Percentiles rank a stretch among this genome's conserved stretches.
These are phyloP conservation scores for Clarkia xantiana DNA, from an alignment of 345 rosid species.

Conservation along the genomic window DNA sequence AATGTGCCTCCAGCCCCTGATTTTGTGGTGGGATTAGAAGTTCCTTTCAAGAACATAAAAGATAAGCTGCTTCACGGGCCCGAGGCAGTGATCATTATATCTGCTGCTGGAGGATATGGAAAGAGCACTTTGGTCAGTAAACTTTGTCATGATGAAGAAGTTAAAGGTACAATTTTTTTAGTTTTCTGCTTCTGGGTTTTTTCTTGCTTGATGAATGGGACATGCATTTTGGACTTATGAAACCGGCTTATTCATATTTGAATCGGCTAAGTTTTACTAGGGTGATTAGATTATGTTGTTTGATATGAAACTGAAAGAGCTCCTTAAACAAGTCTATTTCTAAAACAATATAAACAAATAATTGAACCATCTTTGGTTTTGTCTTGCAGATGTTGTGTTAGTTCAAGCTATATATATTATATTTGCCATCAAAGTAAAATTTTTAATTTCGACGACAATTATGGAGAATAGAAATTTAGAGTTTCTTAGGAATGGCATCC, in stretches of 20 bases:
- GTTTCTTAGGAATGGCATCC: not conserved
- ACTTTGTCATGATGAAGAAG: conserved; percentile 8
- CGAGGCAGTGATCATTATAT: not conserved
- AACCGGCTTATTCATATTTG: not conserved
- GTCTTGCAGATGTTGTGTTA: no score
- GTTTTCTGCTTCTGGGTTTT: not conserved
- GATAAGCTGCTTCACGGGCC: not conserved
- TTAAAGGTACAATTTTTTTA: conserved; percentile 2
- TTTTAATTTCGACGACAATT: not conserved
- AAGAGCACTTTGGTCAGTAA: conserved; percentile 9
- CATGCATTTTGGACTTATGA: not conserved
- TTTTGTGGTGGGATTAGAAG: conserved; percentile 6
- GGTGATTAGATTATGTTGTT: no score
- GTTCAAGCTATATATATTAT: not conserved
- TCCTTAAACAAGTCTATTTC: no score
- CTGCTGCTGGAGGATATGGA: conserved; percentile 8
- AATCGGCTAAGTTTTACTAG: no score
- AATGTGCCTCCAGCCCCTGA: conserved; percentile 5
- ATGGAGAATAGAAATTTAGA: not conserved
- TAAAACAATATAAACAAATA: no score
- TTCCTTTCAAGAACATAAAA: conserved; percentile 4
- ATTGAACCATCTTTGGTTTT: no score
- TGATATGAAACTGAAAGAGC: no score
- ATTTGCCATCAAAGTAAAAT: not conserved
- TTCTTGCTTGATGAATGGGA: no score